These are phyloP conservation scores for Pyricularia pennisetigena DNA, from an alignment of 2,329 filamentous ascomycete species.

Conservation along the genomic window DNA sequence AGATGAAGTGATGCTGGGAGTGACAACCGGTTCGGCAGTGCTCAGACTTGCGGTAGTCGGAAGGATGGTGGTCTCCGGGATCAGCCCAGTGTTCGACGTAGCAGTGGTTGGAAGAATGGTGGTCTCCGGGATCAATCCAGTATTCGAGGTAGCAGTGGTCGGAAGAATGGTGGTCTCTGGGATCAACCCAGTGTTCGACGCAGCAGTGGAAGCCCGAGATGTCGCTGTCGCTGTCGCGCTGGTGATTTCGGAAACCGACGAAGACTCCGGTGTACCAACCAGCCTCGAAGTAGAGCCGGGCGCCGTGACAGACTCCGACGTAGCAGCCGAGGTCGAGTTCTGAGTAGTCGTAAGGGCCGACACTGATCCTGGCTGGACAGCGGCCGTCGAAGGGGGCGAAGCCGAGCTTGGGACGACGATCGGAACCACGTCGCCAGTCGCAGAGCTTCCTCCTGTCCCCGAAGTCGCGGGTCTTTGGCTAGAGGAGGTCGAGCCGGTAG, in stretches of 20 bases:
- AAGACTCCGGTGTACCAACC: background rate
- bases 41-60: background rate
- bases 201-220: background rate
- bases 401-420: conserved; percentile 17
- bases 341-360: background rate
- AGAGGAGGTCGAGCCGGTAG: conserved; percentile 6
- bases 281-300: too few species aligned
- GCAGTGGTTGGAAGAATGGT: background rate
- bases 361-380: background rate
- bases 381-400: conserved; percentile 11
- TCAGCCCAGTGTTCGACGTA: background rate
- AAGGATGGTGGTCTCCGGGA: conserved; percentile 6
- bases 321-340: background rate
- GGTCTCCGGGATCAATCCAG: conserved; percentile 5
- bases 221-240: background rate
- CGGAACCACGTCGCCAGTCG: conserved; percentile 14
- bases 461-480: background rate
- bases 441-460: conserved; percentile 1
- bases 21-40: background rate
- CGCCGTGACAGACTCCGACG: background rate
- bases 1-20: conserved; percentile 9
- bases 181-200: background rate
- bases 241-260: background rate
- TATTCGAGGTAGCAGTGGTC: conserved; percentile 5
- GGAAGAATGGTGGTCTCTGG: conserved; percentile 6